Evolutionary conservation across 371 early-diverging fungal species (phyloP), one percentile per base, ranked within the genome.

Genomic region (Mucor piriformis): DNA sequence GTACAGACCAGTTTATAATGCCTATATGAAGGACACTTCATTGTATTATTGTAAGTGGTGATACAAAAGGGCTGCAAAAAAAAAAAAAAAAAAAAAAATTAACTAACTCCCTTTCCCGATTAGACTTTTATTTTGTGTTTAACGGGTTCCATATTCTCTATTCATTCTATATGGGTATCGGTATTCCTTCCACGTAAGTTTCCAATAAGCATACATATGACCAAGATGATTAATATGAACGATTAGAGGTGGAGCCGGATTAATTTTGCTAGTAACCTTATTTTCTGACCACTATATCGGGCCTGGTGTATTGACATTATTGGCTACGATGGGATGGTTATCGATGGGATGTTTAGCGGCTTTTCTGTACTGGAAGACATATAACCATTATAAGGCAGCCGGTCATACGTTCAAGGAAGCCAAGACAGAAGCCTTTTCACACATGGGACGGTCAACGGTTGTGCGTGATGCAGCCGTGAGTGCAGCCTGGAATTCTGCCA

Each of bases 1-100:
- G 95, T 95, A 95, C 70, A 82, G 94, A 15, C 95, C 95, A 18
- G 82, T 91, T 35, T 95, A 95, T 76, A 91, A 90, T 64, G 94
- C 92, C 38, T 95, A 88, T 69, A 88, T 89, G 89, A 92, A 91
- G 70, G 92, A 93, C 61, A 85, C 84, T 65, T 89, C 92, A 16
- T 76, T 95, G 61, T 93, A 91, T 77, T 93, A 88, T 72, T 91
- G 89, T 86, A 84, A 83, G 75, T 40, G 4, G 1, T 8, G 8
- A 29, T 6, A 29, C 4, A 29, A 6, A 29, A 29, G 18, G 33
- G 2, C 29, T 29, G 8, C 29, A 29, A 29, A 29, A 29, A 29
- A 8, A 29, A 8, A 29, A 8, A 29, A 8, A 29, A 8, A 15
- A 23, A 18, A 15, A 18, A 33, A 4, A n/a, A 46, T 32, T 46